Evolutionary conservation across 768 basidiomycete genomes (phyloP).

Genomic region (Grammothele lineata): DNA sequence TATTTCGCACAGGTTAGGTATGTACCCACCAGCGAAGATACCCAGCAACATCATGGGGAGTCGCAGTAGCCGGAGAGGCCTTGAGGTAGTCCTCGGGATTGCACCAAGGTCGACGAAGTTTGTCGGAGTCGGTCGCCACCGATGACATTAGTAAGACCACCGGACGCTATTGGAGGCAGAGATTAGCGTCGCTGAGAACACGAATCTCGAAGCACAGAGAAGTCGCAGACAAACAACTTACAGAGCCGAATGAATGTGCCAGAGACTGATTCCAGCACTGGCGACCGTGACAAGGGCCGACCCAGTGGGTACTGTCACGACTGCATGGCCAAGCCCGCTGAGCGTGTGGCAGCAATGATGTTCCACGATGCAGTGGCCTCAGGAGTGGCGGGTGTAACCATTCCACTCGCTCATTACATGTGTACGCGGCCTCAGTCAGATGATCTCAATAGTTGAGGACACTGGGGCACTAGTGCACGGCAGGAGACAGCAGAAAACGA

Average conservation of each 20-base stretch:
- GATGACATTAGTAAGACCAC: constrained; percentile 71
- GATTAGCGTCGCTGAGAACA: too few species aligned
- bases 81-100: constrained; percentile 45
- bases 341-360: too few species aligned
- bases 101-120: constrained; percentile 74
- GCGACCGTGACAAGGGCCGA: constrained; percentile 81
- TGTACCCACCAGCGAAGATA: constrained; percentile 77
- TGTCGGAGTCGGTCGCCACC: constrained; percentile 65
- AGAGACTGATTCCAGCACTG: constrained; percentile 79
- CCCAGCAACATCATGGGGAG: constrained; percentile 85
- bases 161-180: constrained; percentile 38
- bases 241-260: constrained; percentile 56
- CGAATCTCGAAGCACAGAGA: too few species aligned
- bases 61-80: constrained; percentile 58
- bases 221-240: constrained; percentile 1
- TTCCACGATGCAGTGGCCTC: too few species aligned
- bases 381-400: too few species aligned
- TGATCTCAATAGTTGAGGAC: too few species aligned
- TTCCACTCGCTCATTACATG: too few species aligned
- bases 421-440: too few species aligned
- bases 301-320: too few species aligned
- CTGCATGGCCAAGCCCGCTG: too few species aligned
- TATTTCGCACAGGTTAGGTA: not conserved
- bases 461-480: too few species aligned
- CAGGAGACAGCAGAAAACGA: too few species aligned